Base-by-base conservation (phyloP, 2,329 filamentous ascomycete genomes). In the Thelonectria discophora region DNA sequence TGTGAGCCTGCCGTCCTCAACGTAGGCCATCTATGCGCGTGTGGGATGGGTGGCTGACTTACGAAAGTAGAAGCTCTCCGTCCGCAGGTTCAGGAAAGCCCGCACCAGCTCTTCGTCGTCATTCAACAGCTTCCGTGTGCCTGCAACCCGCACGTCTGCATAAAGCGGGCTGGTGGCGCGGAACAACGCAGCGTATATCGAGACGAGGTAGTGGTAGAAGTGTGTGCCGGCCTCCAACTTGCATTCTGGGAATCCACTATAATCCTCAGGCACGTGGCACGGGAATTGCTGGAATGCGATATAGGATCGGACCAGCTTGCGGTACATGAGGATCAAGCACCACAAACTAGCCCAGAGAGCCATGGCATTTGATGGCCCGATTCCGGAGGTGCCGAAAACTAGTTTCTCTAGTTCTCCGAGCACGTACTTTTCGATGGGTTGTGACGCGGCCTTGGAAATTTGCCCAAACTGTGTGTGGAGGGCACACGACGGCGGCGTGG, bases 1-100 rank as follows among this genome's bases (percentile, higher is more conserved):
- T 8, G 49, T 70, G 45, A 70, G 63, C 48, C 40, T 37, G 34
- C 15, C 18, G 24, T 15, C 8, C 46, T 17, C 20, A 12, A n/a
- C 12, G 17, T 30, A 40, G 30, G 24, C 24, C 21, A 49, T 18
- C 18, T 1, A 21, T n/a, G 42, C 15, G 30, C 13, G 20, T 30
- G 27, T 6, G 27, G 27, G 27, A 30, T 30, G 20, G 65, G 12
- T 37, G 11, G 34, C 15, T 4, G 34, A 37, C 69, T 62, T 11
- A 72, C 70, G 70, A 40, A 72, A 72, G 54, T 72, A 73, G 60
- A 72, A 72, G 46, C 70, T 72, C 43, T 73, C 70, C 2, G 70
- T 72, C 27, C 69, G 69, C 43, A 72, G 58, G 47, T 66, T 73
- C 60, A 72, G 65, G 42, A 73, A 72, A 11, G 69, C 62, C 52